Evolutionary conservation across 1,284 basidiomycete genomes (phyloP).

Genomic region (Heterobasidion occidentale): DNA sequence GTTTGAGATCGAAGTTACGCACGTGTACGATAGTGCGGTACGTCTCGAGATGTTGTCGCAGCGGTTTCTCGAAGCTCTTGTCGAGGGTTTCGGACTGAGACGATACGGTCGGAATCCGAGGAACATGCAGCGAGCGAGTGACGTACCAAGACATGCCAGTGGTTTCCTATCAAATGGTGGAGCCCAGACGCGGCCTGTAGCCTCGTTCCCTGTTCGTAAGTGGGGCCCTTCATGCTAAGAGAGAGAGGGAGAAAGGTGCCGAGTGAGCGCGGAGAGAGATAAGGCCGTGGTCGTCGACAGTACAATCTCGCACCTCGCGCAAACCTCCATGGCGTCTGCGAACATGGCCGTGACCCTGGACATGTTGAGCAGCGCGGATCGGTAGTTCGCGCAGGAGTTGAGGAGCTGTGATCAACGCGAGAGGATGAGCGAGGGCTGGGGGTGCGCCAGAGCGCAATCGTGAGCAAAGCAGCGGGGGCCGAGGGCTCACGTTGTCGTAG

Average conservation of each 20-base stretch:
- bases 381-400: conserved; percentile 75
- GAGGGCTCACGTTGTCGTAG: conserved; percentile 64
- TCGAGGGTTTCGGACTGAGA: conserved; percentile 76
- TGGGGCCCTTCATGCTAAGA: conserved; percentile 65
- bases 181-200: conserved; percentile 82
- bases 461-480: no score
- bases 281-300: background rate
- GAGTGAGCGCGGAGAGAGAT: background rate
- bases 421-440: background rate
- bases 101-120: background rate
- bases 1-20: conserved; percentile 19
- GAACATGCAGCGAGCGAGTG: conserved; percentile 6
- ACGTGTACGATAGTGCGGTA: conserved; percentile 73
- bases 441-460: no score
- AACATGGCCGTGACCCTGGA: conserved; percentile 82
- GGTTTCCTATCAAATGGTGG: conserved; percentile 89
- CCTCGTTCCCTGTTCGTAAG: conserved; percentile 70
- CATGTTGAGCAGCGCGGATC: conserved; percentile 76
- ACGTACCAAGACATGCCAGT: conserved; percentile 82
- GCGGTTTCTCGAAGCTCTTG: conserved; percentile 85
- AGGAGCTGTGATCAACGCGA: conserved; percentile 47
- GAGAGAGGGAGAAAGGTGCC: background rate
- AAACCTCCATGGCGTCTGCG: conserved; percentile 80
- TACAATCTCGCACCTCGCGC: conserved; percentile 56
- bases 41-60: conserved; percentile 77